Evolutionary conservation across 1,139 yeast species (phyloP), one percentile per base, ranked within the genome.

Genomic region (Casaregolazyma suthepensis): DNA sequence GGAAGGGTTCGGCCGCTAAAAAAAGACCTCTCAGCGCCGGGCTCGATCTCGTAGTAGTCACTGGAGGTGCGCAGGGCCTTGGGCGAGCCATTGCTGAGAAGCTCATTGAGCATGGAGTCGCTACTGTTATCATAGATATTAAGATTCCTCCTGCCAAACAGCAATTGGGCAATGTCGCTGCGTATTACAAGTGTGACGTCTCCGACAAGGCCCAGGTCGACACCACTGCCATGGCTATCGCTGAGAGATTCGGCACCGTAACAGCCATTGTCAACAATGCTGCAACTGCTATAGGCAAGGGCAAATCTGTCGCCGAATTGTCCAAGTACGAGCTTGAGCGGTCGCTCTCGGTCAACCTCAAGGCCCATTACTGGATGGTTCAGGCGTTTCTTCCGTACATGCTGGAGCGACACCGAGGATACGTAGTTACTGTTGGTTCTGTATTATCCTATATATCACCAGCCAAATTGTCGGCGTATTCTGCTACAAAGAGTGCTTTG

Each of bases 401-500:
- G 94, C 58, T 86, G 3, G 65, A 62, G n/a, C 59, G 66, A 18
- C 73, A 76, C 52, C 73, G 94, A 45, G 96, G 97, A 0, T 87
- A 84, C 65, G 76, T 93, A 17, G 81, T 91, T 29, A 87, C 91
- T 2, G 74, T 91, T 38, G 89, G 93, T 0, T 87, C 96, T 0
- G 88, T 88, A 0, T 73, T 91, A 54, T 97, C 96, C 0, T 83
- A 85, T 58, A 76, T 87, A 75, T 79, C 95, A 0, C 97, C 97
- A 0, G 93, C 96, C 5, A 73, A 84, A 37, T 73, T 88, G 54
- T 80, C 87, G 43, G 87, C 87, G 0, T 91, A 91, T 63, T 96
- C 96, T 0, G 96, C 97, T 0, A 80, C 95, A 7, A 91, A 91
- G 67, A 85, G 96, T 0, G 97, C 96, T 0, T 69, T 88, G 31